Evolutionary conservation across 129 eudicot genomes (phyloP).

Genomic region (Erigeron canadensis): DNA sequence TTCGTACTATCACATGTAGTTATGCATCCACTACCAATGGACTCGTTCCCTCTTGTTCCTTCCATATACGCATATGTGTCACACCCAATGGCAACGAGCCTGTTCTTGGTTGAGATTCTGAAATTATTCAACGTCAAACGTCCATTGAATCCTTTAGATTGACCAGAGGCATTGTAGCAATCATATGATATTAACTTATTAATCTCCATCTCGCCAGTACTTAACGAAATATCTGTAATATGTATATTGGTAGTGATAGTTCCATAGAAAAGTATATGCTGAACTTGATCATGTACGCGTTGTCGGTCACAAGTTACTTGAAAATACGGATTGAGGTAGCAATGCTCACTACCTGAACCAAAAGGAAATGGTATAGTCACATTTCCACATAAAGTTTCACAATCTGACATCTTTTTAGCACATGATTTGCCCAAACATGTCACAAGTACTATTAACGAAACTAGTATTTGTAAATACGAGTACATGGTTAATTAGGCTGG

Average conservation of each 20-base stretch:
- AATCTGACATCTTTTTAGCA: neutral
- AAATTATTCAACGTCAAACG: neutral
- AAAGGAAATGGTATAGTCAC: neutral
- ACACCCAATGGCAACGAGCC: conserved; percentile 30
- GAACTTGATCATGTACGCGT: no score
- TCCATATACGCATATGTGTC: conserved; percentile 21
- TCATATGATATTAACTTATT: neutral
- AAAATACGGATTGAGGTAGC: no score
- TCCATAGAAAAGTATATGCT: no score
- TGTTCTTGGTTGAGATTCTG: conserved; percentile 21
- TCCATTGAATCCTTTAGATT: neutral
- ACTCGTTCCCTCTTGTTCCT: neutral
- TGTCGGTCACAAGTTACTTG: neutral
- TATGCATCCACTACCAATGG: conserved; percentile 31
- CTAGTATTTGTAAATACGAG: no score
- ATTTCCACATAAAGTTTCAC: neutral
- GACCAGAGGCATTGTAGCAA: conserved; percentile 21
- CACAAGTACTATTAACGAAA: no score
- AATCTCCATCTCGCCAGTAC: conserved; percentile 13
- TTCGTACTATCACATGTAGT: conserved; percentile 15
- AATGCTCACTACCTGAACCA: neutral
- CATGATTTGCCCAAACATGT: no score
- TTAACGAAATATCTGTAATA: neutral
- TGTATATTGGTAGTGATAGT: neutral
- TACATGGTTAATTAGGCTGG: no score